A percentile compares a stretch with the other conserved stretches of the same genome.
These are phyloP conservation scores for Suhomyces yuchorum DNA, from an alignment of 1,139 yeast genomes.

Conservation along the genomic window DNA sequence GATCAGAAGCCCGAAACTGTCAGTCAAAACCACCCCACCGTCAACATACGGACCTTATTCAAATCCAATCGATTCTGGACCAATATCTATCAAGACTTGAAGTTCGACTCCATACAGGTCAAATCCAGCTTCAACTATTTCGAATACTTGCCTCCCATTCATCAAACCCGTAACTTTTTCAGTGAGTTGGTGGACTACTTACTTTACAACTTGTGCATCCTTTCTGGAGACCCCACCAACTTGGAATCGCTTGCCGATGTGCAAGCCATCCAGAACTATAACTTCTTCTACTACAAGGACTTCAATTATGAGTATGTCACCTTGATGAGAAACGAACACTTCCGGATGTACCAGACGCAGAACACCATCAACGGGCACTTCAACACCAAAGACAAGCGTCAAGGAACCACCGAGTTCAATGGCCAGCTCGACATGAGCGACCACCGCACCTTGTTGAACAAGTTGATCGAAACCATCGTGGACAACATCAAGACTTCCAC, in stretches of 20 bases:
- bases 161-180: slow-evolving; percentile 27
- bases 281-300: slow-evolving; percentile 31
- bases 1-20: neutral
- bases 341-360: slow-evolving; percentile 19
- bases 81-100: slow-evolving; percentile 37
- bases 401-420: neutral
- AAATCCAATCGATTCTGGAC: slow-evolving; percentile 35
- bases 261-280: slow-evolving; percentile 21
- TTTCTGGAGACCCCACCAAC: slow-evolving; percentile 19
- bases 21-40: neutral
- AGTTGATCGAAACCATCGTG: slow-evolving; percentile 18
- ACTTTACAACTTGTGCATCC: slow-evolving; percentile 26
- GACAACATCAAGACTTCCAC: slow-evolving; percentile 19
- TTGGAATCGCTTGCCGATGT: slow-evolving; percentile 22
- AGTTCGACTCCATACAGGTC: slow-evolving; percentile 26
- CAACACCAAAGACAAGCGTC: neutral
- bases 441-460: slow-evolving; percentile 17
- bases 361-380: slow-evolving; percentile 3
- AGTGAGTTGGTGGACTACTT: slow-evolving; percentile 34
- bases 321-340: slow-evolving; percentile 27
- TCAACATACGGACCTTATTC: slow-evolving; percentile 18
- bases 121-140: slow-evolving; percentile 23
- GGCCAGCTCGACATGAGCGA: slow-evolving; percentile 4
- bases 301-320: slow-evolving; percentile 28
- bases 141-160: slow-evolving; percentile 34